Evolutionary conservation across 1,139 yeast species (phyloP).

Genomic region (Nematodospora anomalae): DNA sequence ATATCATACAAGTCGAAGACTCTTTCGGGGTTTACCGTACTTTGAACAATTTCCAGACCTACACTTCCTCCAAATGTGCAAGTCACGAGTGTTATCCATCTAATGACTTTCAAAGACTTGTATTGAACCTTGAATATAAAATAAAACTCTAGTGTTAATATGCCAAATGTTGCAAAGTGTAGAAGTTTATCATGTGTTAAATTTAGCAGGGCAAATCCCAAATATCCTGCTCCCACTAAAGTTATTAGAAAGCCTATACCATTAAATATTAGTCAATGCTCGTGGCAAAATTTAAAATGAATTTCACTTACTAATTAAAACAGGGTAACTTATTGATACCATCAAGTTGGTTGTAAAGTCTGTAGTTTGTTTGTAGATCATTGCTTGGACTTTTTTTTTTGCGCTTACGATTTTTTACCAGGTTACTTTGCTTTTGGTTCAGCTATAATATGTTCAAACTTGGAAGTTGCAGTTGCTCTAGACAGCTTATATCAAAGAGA

Average conservation of each 20-base stretch:
- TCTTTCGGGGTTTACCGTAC: conserved; percentile 43
- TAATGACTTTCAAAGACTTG: conserved; percentile 36
- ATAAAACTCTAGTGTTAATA: conserved; percentile 55
- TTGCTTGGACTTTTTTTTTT: no score
- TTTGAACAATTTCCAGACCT: conserved; percentile 54
- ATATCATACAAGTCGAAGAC: conserved; percentile 53
- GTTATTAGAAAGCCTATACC: conserved; percentile 29
- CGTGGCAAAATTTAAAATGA: no score
- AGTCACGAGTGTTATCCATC: conserved; percentile 40
- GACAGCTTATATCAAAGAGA: conserved; percentile 3
- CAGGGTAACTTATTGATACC: conserved; percentile 9
- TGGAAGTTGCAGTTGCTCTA: background rate
- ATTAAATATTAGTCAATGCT: conserved; percentile 9
- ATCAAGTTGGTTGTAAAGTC: conserved; percentile 1
- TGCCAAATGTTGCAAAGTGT: conserved; percentile 51
- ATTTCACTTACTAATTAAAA: conserved; percentile 6
- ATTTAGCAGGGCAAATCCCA: conserved; percentile 54
- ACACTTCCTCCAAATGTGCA: conserved; percentile 50
- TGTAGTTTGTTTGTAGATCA: no score
- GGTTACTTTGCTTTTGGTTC: no score
- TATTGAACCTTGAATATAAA: conserved; percentile 48
- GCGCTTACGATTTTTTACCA: no score
- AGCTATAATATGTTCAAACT: background rate
- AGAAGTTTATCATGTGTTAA: conserved; percentile 53
- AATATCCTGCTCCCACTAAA: conserved; percentile 34